Evolutionary conservation across 805 yeast genomes (phyloP).

Genomic region (Pichia exigua): DNA sequence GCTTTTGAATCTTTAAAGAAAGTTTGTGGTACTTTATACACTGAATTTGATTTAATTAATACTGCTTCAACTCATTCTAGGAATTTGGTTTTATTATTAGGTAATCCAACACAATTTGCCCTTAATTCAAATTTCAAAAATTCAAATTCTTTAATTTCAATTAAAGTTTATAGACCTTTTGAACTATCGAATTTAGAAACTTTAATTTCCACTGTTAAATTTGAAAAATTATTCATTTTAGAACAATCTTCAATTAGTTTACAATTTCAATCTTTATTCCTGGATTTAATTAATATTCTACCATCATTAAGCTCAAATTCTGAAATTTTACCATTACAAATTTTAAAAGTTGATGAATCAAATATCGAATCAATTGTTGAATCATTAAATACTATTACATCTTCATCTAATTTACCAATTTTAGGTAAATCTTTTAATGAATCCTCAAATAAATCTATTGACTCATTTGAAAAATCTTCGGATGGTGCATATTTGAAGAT

Average conservation of each 20-base stretch:
- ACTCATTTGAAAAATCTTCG: slow-evolving; percentile 54
- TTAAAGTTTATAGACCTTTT: slow-evolving; percentile 73
- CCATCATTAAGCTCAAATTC: slow-evolving; percentile 32
- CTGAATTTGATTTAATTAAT: slow-evolving; percentile 33
- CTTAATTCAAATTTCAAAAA: slow-evolving; percentile 10
- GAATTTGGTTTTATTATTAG: slow-evolving; percentile 53
- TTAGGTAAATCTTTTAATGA: slow-evolving; percentile 41
- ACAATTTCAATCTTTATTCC: slow-evolving; percentile 39
- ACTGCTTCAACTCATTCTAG: slow-evolving; percentile 12
- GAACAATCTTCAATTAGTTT: slow-evolving; percentile 49
- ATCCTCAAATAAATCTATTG: slow-evolving; percentile 14
- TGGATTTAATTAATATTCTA: slow-evolving; percentile 65
- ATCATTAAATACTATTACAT: slow-evolving; percentile 44
- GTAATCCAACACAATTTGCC: slow-evolving; percentile 35
- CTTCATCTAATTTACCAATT: slow-evolving; percentile 42
- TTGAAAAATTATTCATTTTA: slow-evolving; percentile 45
- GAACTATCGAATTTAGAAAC: slow-evolving; percentile 40
- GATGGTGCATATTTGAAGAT: slow-evolving; percentile 66
- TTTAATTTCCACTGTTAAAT: slow-evolving; percentile 39
- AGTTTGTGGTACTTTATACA: slow-evolving; percentile 24
- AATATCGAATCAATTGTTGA: slow-evolving; percentile 38
- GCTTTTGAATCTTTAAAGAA: slow-evolving; percentile 28
- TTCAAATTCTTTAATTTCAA: slow-evolving; percentile 40
- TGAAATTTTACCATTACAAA: slow-evolving; percentile 51
- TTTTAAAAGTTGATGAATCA: slow-evolving; percentile 33